A percentile compares a stretch with the other conserved stretches of the same genome.
Conservation (phyloP, 495 filamentous ascomycete species). For the Talaromyces stipitatus region DNA sequence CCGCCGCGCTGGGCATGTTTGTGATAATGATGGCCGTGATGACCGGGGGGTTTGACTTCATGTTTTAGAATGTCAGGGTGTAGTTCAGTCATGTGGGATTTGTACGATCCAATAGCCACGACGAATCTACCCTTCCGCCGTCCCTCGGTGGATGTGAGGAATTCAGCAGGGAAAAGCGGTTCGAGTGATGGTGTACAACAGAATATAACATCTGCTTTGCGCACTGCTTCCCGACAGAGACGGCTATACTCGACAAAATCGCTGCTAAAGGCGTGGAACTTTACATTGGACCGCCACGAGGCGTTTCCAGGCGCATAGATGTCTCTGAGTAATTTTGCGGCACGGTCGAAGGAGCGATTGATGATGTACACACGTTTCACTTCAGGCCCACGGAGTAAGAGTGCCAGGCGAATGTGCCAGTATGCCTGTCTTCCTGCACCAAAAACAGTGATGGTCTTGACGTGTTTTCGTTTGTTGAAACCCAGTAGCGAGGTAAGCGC, state of each 20-base stretch:
- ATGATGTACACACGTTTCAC: conserved; percentile 74
- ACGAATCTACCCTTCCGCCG: conserved; percentile 70
- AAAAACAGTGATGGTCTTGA: conserved; percentile 73
- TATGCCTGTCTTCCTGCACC: conserved; percentile 88
- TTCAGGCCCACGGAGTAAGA: conserved; percentile 63
- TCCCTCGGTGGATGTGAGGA: conserved; percentile 60
- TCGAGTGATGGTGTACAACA: conserved; percentile 59
- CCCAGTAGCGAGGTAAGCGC: conserved; percentile 73
- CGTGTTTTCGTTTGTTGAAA: conserved; percentile 58
- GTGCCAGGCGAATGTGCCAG: conserved; percentile 82
- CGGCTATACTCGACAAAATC: conserved; percentile 64
- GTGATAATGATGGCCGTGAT: conserved; percentile 52
- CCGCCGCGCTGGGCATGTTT: conserved; percentile 65
- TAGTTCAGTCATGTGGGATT: conserved; percentile 77
- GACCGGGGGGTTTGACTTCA: conserved; percentile 48
- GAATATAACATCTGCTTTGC: conserved; percentile 69
- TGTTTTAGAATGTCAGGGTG: conserved; percentile 65
- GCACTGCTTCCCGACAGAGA: conserved; percentile 57
- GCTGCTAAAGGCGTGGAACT: conserved; percentile 64
- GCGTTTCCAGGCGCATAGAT: conserved; percentile 46
- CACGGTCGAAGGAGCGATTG: conserved; percentile 61
- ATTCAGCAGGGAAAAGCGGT: conserved; percentile 56
- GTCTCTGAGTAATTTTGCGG: conserved; percentile 44
- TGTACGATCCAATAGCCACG: conserved; percentile 77
- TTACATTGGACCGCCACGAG: conserved; percentile 50